Percentiles rank a stretch among this genome's conserved stretches.
phyloP scores from a whole-genome alignment of 805 yeast species.

The Vanderwaltozyma yarrowii region DNA sequence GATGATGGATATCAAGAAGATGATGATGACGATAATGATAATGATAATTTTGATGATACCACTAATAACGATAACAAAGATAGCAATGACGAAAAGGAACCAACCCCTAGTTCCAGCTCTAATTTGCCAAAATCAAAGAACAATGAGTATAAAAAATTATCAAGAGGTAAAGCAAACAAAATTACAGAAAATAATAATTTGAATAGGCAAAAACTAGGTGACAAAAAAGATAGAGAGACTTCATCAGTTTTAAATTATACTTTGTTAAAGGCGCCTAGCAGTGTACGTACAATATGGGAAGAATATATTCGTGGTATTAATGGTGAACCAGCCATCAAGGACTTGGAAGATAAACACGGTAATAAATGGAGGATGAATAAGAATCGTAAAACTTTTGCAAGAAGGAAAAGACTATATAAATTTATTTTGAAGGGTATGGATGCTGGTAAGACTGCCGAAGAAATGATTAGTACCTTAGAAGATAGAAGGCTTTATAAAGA shows the following conservation, averaged over 20 bases:
- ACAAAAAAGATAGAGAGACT: not conserved
- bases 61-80: slow-evolving; percentile 9
- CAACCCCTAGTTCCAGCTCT: too few relatives aligned
- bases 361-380: slow-evolving; percentile 33
- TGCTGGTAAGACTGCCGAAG: slow-evolving; percentile 27
- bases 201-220: not conserved
- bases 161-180: not conserved
- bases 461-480: slow-evolving; percentile 25
- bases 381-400: slow-evolving; percentile 28
- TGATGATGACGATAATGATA: slow-evolving; percentile 13
- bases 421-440: slow-evolving; percentile 27
- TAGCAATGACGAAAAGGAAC: slow-evolving; percentile 6
- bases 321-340: slow-evolving; percentile 33
- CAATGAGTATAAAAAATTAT: not conserved
- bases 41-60: slow-evolving; percentile 12
- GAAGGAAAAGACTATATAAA: slow-evolving; percentile 29
- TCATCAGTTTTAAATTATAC: slow-evolving; percentile 11
- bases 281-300: slow-evolving; percentile 29
- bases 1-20: slow-evolving; percentile 13
- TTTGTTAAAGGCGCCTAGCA: slow-evolving; percentile 26
- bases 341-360: slow-evolving; percentile 33
- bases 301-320: slow-evolving; percentile 34
- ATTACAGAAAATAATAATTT: not conserved
- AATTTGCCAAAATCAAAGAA: not conserved
- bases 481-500: slow-evolving; percentile 24